These are phyloP conservation scores for Volvariella surrecta DNA, from an alignment of 1,284 basidiomycete genomes.

Conservation along the genomic window DNA sequence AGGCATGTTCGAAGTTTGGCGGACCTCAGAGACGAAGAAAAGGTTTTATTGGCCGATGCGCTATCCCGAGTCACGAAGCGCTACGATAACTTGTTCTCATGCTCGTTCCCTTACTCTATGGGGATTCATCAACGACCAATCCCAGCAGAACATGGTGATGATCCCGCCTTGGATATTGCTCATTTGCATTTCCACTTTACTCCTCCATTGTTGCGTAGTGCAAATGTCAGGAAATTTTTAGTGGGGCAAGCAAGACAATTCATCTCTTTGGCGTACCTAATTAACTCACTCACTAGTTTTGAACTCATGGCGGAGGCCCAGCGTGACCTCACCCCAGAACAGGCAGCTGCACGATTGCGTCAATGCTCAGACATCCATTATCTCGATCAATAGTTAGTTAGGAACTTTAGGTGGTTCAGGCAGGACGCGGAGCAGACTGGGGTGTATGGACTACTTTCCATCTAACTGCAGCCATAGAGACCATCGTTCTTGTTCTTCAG, in stretches of 20 bases:
- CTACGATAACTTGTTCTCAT: conserved; percentile 82
- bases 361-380: conserved; percentile 29
- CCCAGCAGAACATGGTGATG: conserved; percentile 15
- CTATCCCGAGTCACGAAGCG: conserved; percentile 61
- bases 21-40: conserved; percentile 57
- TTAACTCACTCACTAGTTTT: conserved; percentile 41
- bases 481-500: conserved; percentile 66
- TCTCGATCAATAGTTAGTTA: conserved; percentile 13
- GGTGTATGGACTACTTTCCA: conserved; percentile 31
- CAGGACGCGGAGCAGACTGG: too few species aligned
- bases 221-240: conserved; percentile 83
- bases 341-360: conserved; percentile 65
- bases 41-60: conserved; percentile 54
- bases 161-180: conserved; percentile 48
- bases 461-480: conserved; percentile 71
- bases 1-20: conserved; percentile 70
- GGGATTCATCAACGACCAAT: conserved; percentile 81
- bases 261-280: too few species aligned
- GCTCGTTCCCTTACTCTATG: conserved; percentile 96
- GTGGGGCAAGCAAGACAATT: conserved; percentile 66
- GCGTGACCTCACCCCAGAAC: conserved; percentile 86
- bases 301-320: conserved; percentile 92
- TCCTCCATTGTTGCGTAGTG: conserved; percentile 80
- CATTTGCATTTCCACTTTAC: conserved; percentile 89
- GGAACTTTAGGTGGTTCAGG: background rate